Percentiles rank a stretch among this genome's conserved stretches.
Conservation (phyloP, 208 protist species). For the Polymyxa betae region DNA sequence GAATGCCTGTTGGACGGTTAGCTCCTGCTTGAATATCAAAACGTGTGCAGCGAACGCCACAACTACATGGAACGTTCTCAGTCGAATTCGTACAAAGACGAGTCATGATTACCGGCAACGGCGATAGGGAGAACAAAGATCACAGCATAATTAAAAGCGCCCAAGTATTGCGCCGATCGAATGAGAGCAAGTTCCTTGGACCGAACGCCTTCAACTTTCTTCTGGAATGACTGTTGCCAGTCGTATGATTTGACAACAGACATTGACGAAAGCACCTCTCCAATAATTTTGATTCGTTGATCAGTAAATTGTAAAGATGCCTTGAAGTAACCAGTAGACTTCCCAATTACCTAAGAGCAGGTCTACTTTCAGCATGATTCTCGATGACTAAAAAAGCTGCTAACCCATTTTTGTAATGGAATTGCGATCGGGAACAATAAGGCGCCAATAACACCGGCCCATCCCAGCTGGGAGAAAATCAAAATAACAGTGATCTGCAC, state of each 20-base stretch:
- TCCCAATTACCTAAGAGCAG: neutral
- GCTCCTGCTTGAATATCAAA: neutral
- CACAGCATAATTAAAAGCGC: neutral
- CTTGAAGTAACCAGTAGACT: neutral
- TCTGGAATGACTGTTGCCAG: constrained; percentile 30
- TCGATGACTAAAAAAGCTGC: neutral
- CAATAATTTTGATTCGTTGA: neutral
- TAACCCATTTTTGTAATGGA: constrained; percentile 57
- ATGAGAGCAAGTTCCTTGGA: neutral
- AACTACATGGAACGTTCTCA: neutral
- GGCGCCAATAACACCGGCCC: constrained; percentile 46
- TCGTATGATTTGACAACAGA: constrained; percentile 37
- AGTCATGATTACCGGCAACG: neutral
- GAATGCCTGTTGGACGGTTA: constrained; percentile 18
- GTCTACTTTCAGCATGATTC: neutral
- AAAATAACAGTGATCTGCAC: neutral
- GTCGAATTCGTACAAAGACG: neutral
- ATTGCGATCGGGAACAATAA: constrained; percentile 48
- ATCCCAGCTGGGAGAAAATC: constrained; percentile 13
- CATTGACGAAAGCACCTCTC: constrained; percentile 26
- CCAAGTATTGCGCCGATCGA: constrained; percentile 18
- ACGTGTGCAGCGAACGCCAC: constrained; percentile 32
- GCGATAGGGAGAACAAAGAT: neutral
- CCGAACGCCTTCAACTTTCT: neutral
- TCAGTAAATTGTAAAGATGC: neutral